These are phyloP conservation scores for Leishmania braziliensis DNA, from an alignment of 208 protist genomes.

Conservation along the genomic window DNA sequence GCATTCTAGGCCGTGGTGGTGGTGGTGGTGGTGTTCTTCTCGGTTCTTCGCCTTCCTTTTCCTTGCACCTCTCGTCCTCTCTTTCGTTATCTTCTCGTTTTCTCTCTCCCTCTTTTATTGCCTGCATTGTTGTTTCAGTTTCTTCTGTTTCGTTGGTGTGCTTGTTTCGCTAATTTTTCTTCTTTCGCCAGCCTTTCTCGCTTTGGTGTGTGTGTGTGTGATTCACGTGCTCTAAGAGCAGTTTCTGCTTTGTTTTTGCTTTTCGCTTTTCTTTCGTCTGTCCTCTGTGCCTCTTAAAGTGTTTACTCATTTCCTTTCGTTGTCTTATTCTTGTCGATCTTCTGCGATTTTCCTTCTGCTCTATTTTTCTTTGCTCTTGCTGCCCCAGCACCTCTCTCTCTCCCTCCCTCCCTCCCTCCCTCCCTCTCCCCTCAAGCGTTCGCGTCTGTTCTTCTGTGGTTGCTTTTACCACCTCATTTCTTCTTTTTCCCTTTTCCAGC, in stretches of 20 bases:
- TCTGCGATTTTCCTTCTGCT: neutral
- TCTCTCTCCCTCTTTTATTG: neutral
- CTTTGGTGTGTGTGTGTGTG: conserved; percentile 11
- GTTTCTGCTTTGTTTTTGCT: conserved; percentile 6
- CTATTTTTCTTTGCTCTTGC: neutral
- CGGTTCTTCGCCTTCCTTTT: no score
- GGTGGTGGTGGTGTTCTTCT: no score
- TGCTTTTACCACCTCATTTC: neutral
- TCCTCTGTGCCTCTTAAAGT: neutral
- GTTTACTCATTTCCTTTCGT: neutral
- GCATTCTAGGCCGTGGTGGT: no score
- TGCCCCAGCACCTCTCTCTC: neutral
- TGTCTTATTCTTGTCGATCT: neutral
- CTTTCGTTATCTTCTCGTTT: no score
- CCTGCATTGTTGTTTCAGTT: conserved; percentile 1
- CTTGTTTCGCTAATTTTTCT: conserved; percentile 1
- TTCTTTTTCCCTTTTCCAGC: neutral
- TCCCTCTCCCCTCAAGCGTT: neutral
- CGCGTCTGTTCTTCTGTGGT: neutral
- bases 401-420: neutral
- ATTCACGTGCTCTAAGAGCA: neutral
- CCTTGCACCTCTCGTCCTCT: no score
- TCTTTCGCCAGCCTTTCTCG: conserved; percentile 2
- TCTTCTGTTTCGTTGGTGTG: neutral
- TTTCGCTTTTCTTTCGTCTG: neutral